Conservation (phyloP, 2,329 filamentous ascomycete genomes). For the Penicillium sp. region DNA sequence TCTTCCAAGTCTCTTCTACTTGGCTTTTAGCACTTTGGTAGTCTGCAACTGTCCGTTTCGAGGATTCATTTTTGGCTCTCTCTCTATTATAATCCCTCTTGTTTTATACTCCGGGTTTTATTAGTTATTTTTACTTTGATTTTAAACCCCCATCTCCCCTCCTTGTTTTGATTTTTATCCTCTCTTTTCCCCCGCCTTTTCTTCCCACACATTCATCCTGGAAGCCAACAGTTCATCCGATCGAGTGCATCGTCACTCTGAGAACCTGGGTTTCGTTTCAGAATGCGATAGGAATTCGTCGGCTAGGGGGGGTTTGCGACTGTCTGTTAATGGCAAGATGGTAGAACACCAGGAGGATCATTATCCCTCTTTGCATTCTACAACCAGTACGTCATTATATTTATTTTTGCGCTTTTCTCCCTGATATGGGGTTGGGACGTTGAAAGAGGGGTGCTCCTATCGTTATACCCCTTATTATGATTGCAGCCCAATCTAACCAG, state of each 20-base stretch:
- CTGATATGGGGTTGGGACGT: constrained; percentile 5
- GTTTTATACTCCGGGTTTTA: constrained; percentile 2
- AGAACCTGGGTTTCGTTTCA: constrained; percentile 21
- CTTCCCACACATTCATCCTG: constrained; percentile 16
- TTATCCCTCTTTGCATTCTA: constrained; percentile 36
- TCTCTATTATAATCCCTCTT: not conserved
- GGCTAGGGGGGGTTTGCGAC: constrained; percentile 39
- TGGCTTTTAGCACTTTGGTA: constrained; percentile 8
- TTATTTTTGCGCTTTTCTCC: constrained; percentile 8
- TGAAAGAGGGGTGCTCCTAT: not conserved
- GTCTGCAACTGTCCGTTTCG: constrained; percentile 33
- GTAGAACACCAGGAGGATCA: constrained; percentile 36
- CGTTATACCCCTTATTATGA: constrained; percentile 10
- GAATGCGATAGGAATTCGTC: constrained; percentile 41
- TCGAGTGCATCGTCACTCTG: constrained; percentile 19
- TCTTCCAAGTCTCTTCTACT: constrained; percentile 1
- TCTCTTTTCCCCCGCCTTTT: constrained; percentile 2
- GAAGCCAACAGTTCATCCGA: constrained; percentile 12
- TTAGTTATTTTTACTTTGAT: constrained; percentile 5
- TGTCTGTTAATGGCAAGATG: constrained; percentile 41
- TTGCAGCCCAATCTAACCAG: constrained; percentile 25
- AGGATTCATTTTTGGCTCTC: constrained; percentile 20
- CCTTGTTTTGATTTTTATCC: constrained; percentile 1
- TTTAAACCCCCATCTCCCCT: constrained; percentile 5
- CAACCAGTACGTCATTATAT: constrained; percentile 35